Evolutionary conservation across 1,284 basidiomycete genomes (phyloP).

Genomic region (Trametes sp.): DNA sequence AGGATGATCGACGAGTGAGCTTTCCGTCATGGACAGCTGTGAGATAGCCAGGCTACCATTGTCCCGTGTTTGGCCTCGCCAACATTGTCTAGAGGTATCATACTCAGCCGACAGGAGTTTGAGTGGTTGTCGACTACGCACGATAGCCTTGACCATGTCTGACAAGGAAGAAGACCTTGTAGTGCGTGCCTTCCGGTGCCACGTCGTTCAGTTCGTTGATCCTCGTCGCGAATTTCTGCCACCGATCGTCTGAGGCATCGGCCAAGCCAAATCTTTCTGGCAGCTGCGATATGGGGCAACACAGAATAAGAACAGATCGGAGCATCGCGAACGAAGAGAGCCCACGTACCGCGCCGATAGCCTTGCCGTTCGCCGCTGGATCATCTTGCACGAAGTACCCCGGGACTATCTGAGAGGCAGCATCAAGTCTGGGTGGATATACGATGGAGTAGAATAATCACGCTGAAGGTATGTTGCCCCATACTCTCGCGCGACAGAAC

Average conservation of each 20-base stretch:
- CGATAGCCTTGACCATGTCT: slow-evolving; percentile 80
- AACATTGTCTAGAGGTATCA: slow-evolving; percentile 66
- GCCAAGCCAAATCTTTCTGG: slow-evolving; percentile 69
- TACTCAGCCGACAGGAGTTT: not conserved
- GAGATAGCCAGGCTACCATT: slow-evolving; percentile 44
- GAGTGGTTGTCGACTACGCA: slow-evolving; percentile 49
- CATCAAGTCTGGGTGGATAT: not conserved
- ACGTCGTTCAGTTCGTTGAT: slow-evolving; percentile 56
- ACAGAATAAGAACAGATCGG: not conserved
- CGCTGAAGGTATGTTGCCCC: not conserved
- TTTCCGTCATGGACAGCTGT: not conserved
- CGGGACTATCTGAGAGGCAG: slow-evolving; percentile 33
- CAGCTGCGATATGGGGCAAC: slow-evolving; percentile 47
- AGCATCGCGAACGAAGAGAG: not conserved
- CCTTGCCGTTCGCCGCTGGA: slow-evolving; percentile 30
- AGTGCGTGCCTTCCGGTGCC: slow-evolving; percentile 48
- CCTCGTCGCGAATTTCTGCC: slow-evolving; percentile 54
- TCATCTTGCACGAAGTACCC: slow-evolving; percentile 46
- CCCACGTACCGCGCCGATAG: slow-evolving; percentile 40
- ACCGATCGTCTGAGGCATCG: slow-evolving; percentile 58
- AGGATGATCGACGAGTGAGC: slow-evolving; percentile 3
- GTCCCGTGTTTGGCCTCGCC: slow-evolving; percentile 77
- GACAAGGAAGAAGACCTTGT: slow-evolving; percentile 73
- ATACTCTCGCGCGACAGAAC: not conserved
- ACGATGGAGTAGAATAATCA: not conserved